These are phyloP conservation scores for Pythium utonaiense DNA, from an alignment of 352 stramenopile genomes.

Conservation along the genomic window DNA sequence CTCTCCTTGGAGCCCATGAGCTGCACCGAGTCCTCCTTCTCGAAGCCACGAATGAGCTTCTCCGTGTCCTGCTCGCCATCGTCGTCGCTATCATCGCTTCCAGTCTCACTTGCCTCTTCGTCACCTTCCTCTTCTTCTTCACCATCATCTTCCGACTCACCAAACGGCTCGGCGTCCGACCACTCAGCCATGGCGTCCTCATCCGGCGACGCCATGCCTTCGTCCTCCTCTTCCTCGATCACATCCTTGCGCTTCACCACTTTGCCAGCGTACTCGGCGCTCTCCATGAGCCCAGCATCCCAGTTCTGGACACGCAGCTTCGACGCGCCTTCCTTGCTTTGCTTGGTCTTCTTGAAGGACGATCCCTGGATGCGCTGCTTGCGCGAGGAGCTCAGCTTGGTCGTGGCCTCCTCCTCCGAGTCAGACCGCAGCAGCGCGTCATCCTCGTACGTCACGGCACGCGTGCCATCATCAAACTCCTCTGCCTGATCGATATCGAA, in stretches of 20 bases:
- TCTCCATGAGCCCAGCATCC: constrained; percentile 48
- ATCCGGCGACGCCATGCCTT: constrained; percentile 44
- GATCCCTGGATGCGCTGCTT: constrained; percentile 53
- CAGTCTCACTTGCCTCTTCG: constrained; percentile 24
- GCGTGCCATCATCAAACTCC: constrained; percentile 76
- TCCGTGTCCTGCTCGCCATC: constrained; percentile 58
- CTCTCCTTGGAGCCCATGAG: constrained; percentile 76
- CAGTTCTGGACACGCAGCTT: constrained; percentile 77
- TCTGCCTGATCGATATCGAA: constrained; percentile 81
- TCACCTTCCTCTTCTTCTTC: constrained; percentile 32
- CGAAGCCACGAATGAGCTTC: constrained; percentile 71
- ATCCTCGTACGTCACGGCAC: constrained; percentile 43
- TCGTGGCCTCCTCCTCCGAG: constrained; percentile 31
- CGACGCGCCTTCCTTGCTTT: constrained; percentile 43
- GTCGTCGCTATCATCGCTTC: constrained; percentile 36
- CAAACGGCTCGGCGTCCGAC: constrained; percentile 83
- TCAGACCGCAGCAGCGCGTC: constrained; percentile 21
- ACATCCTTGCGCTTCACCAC: constrained; percentile 75
- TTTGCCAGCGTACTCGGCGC: constrained; percentile 64
- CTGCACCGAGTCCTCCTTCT: constrained; percentile 73
- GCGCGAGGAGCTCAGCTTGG: constrained; percentile 38
- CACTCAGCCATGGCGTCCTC: constrained; percentile 74
- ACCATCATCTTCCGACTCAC: constrained; percentile 49
- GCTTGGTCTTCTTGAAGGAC: constrained; percentile 24
- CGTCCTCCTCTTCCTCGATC: constrained; percentile 23